Conservation (phyloP, 2,329 filamentous ascomycete species). For the Monilinia fructicola region DNA sequence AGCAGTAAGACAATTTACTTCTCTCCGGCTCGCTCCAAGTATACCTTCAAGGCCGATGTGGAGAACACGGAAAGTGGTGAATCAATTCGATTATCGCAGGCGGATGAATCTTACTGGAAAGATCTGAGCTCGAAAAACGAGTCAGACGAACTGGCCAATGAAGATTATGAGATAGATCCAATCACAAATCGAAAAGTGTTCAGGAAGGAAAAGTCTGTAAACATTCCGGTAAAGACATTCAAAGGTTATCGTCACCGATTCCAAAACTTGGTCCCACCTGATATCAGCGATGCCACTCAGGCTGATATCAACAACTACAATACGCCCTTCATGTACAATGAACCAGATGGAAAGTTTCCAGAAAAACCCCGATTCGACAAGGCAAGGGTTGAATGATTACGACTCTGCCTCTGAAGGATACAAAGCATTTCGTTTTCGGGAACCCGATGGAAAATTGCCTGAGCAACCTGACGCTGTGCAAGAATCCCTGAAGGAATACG, state of each 20-base stretch:
- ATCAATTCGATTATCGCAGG: conserved; percentile 8
- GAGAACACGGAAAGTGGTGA: conserved; percentile 16
- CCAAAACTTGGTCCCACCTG: conserved; percentile 35
- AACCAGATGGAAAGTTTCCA: conserved; percentile 43
- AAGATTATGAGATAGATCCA: conserved; percentile 53
- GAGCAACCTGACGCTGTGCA: conserved; percentile 39
- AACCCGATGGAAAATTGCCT: conserved; percentile 33
- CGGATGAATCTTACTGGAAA: conserved; percentile 6
- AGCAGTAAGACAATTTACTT: conserved; percentile 15
- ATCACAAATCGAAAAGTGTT: conserved; percentile 57
- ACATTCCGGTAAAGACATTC: conserved; percentile 38
- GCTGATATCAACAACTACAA: conserved; percentile 32
- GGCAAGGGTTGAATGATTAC: conserved; percentile 40
- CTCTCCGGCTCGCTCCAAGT: background rate
- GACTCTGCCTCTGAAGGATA: conserved; percentile 28
- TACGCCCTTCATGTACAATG: conserved; percentile 41
- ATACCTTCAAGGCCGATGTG: conserved; percentile 12
- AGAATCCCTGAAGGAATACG: conserved; percentile 44
- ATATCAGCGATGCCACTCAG: background rate
- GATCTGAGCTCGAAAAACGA: conserved; percentile 3
- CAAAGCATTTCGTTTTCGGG: conserved; percentile 30
- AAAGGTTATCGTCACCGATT: conserved; percentile 43
- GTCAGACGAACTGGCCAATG: conserved; percentile 3
- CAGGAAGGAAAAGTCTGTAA: conserved; percentile 23
- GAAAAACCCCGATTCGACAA: conserved; percentile 38